A percentile compares a stretch with the other conserved stretches of the same genome.
phyloP scores from a whole-genome alignment of 495 filamentous ascomycete genomes.

The Thermochaetoides thermophila region DNA sequence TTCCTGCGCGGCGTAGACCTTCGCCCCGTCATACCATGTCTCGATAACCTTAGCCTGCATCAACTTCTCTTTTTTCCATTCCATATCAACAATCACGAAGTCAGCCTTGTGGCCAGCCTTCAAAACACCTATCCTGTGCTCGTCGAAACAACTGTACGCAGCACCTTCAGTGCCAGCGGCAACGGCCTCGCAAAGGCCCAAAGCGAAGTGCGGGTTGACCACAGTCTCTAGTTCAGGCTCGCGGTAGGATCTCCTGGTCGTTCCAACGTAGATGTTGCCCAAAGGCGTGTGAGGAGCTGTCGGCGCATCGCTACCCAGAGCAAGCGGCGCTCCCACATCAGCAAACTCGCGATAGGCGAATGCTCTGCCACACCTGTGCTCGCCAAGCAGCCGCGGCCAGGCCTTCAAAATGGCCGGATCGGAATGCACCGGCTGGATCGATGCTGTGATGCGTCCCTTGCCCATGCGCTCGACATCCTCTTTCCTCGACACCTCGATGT shows the following conservation, averaged over 20 bases:
- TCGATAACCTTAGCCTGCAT: conserved; percentile 35
- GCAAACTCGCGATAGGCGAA: conserved; percentile 49
- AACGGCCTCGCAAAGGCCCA: conserved; percentile 36
- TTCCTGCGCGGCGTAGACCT: too few relatives aligned
- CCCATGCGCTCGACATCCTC: conserved; percentile 39
- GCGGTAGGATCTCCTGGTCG: conserved; percentile 40
- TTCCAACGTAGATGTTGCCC: conserved; percentile 44
- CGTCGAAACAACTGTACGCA: conserved; percentile 44
- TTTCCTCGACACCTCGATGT: conserved; percentile 41
- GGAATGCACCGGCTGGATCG: conserved; percentile 48
- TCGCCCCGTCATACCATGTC: conserved; percentile 42
- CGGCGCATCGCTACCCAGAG: conserved; percentile 46
- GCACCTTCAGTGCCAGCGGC: conserved; percentile 41
- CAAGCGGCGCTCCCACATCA: conserved; percentile 35
- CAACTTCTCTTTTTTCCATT: conserved; percentile 36
- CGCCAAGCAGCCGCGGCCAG: conserved; percentile 42
- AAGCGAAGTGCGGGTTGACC: conserved; percentile 38
- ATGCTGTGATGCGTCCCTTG: conserved; percentile 42
- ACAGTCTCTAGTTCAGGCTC: conserved; percentile 31
- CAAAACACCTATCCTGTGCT: conserved; percentile 35
- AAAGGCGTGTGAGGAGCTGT: conserved; percentile 43
- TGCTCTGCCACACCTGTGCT: conserved; percentile 35
- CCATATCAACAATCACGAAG: conserved; percentile 44
- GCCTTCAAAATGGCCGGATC: conserved; percentile 47
- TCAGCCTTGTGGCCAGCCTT: conserved; percentile 37